These are phyloP conservation scores for Dactylellina sp. DNA, from an alignment of 2,329 filamentous ascomycete species.

Conservation along the genomic window DNA sequence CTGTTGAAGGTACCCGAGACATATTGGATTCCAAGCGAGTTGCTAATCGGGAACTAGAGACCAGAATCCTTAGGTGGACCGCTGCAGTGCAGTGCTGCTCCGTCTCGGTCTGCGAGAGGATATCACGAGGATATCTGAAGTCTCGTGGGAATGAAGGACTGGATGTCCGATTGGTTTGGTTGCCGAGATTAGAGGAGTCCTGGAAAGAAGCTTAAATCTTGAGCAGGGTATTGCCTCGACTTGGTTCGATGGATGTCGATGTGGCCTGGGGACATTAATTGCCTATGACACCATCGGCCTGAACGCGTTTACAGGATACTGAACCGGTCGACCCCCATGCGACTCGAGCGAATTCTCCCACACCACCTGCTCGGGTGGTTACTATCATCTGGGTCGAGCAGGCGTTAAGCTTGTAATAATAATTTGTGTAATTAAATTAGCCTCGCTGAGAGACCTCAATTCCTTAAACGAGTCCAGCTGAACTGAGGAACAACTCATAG, in stretches of 20 bases:
- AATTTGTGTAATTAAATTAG: constrained; percentile 4
- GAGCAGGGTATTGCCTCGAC: constrained; percentile 7
- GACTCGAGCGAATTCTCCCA: constrained; percentile 19
- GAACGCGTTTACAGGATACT: not conserved
- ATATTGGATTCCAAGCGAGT: constrained; percentile 30
- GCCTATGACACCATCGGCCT: constrained; percentile 40
- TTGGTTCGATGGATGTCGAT: constrained; percentile 16
- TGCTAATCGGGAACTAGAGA: constrained; percentile 10
- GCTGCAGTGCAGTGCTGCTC: not conserved
- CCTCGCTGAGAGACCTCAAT: not conserved
- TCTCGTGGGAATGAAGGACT: constrained; percentile 8
- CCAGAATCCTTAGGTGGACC: not conserved
- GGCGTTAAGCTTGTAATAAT: constrained; percentile 19
- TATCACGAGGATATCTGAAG: constrained; percentile 9
- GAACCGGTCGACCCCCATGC: constrained; percentile 36
- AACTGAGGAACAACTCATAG: constrained; percentile 45
- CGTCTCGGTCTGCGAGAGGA: not conserved
- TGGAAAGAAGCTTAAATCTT: constrained; percentile 51
- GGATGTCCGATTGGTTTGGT: constrained; percentile 37
- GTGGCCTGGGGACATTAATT: constrained; percentile 16
- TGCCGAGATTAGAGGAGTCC: constrained; percentile 43
- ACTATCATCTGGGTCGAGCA: not conserved
- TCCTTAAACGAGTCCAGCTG: constrained; percentile 13
- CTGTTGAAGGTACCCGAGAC: constrained; percentile 32
- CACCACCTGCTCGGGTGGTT: constrained; percentile 20